Evolutionary conservation across 1,284 basidiomycete genomes (phyloP).

Genomic region (Microbotryum scabiosae): DNA sequence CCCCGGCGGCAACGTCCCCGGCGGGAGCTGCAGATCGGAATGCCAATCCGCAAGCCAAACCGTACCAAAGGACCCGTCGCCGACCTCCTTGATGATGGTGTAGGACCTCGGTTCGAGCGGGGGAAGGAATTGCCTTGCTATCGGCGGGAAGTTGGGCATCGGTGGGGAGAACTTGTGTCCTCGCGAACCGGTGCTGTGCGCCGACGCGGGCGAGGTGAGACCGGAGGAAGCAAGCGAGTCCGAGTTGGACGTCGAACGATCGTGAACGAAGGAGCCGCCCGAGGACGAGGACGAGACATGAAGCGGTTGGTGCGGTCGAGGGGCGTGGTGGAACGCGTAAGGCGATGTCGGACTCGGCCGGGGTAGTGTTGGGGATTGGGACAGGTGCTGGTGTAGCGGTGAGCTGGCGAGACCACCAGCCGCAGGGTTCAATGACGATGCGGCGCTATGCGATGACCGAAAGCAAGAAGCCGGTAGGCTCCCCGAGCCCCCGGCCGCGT

Average conservation of each 20-base stretch:
- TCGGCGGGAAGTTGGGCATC: not conserved
- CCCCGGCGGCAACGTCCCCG: constrained; percentile 58
- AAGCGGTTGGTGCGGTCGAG: too few relatives aligned
- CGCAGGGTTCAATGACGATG: too few relatives aligned
- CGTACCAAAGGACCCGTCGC: constrained; percentile 94
- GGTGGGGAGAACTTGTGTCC: constrained; percentile 6
- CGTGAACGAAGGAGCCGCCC: not conserved
- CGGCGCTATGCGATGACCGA: too few relatives aligned
- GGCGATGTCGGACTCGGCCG: too few relatives aligned
- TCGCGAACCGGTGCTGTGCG: constrained; percentile 9
- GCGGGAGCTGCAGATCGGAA: constrained; percentile 63
- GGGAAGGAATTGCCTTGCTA: constrained; percentile 12
- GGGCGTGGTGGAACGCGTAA: too few relatives aligned
- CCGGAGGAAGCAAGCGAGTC: not conserved
- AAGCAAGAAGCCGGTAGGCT: too few relatives aligned
- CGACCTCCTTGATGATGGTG: constrained; percentile 70
- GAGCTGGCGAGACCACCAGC: too few relatives aligned
- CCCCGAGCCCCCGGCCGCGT: too few relatives aligned
- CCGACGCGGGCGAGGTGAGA: constrained; percentile 4
- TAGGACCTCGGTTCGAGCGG: constrained; percentile 42
- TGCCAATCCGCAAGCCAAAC: constrained; percentile 99
- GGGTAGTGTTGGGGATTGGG: too few relatives aligned
- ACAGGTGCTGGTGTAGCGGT: too few relatives aligned
- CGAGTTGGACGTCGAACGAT: constrained; percentile 2
- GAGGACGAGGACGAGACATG: too few relatives aligned